Base-by-base conservation (phyloP, 2,329 filamentous ascomycete genomes). In the Xylariaceae sp. region DNA sequence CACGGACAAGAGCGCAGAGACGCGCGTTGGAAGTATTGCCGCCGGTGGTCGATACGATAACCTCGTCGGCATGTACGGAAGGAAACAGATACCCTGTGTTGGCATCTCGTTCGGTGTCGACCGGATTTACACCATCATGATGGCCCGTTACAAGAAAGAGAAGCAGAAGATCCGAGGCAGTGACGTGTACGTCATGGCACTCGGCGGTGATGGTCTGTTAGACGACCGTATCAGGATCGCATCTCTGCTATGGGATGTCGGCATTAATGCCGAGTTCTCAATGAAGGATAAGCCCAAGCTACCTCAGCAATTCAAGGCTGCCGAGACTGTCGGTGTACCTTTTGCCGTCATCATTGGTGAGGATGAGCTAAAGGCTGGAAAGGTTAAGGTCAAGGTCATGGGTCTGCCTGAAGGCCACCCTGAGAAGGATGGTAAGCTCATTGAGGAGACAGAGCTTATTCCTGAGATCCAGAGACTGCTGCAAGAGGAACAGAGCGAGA, bases 111-210 rank as follows among this genome's bases (percentile, higher is more conserved):
- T 90, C 62, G 87, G 87, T 50, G 84, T 90, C 36, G 87, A 90
- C 66, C 79, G 86, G 59, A 90, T 90, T 60, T 89, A 90, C 71
- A 86, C 83, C 56, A 87, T 90, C 66, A 87, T 81, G 45, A 88
- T 89, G 66, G 80, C 83, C 12, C 77, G 83, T 27, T 53, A 89
- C 66, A 82, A 81, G 54, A 80, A 58, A 22, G 54, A 60, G 41
- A 58, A 61, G 46, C 43, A 39, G 22, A 27, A 11, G 12, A 46
- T 42, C 19, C 52, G 49, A 2, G 52, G 54, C n/a, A 57, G 47
- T 2, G 91, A 97, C 64, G 90, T 91, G 41, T 96, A 84, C 70
- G 87, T 97, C 63, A 97, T 97, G 90, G 90, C 90, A 0, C 90
- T 96, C 64, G 91, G 90, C 47, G 87, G 89, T 46, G 87, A 79